Evolutionary conservation across 2,329 filamentous ascomycete species (phyloP).

Genomic region (Drechslerella dactyloides): DNA sequence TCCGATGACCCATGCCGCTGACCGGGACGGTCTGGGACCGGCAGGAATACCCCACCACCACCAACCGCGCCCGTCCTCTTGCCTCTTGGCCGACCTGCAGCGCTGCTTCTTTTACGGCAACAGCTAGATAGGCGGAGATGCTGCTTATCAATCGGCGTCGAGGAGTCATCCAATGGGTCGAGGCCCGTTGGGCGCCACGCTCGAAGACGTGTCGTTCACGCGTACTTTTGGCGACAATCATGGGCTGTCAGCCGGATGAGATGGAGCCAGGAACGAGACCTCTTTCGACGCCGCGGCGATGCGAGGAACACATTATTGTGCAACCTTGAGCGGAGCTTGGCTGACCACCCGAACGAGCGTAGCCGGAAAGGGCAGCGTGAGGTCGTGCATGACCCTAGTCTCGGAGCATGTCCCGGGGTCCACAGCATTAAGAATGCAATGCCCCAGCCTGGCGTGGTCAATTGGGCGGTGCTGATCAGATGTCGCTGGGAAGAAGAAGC

Average conservation of each 20-base stretch:
- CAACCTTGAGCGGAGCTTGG: constrained; percentile 36
- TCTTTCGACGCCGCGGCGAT: constrained; percentile 28
- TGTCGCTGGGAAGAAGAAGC: background rate
- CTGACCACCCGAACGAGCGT: constrained; percentile 25
- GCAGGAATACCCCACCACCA: constrained; percentile 26
- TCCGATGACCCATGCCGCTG: constrained; percentile 36
- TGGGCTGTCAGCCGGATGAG: constrained; percentile 8
- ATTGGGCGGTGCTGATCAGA: background rate
- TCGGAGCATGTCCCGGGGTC: background rate
- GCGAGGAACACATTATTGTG: constrained; percentile 45
- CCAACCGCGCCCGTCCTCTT: constrained; percentile 7
- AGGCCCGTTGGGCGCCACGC: constrained; percentile 15
- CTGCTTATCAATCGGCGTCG: constrained; percentile 28
- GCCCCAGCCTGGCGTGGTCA: background rate
- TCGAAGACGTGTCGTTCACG: constrained; percentile 36
- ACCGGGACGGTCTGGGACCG: constrained; percentile 34
- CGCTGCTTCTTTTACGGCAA: background rate
- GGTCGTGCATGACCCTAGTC: constrained; percentile 27
- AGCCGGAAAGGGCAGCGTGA: constrained; percentile 39
- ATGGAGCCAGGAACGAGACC: constrained; percentile 6
- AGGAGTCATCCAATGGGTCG: background rate
- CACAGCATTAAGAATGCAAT: background rate
- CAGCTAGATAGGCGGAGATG: constrained; percentile 17
- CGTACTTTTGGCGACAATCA: constrained; percentile 16
- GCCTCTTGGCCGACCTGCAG: background rate